These are phyloP conservation scores for Boletellus emodensis DNA, from an alignment of 768 basidiomycete genomes.

Conservation along the genomic window DNA sequence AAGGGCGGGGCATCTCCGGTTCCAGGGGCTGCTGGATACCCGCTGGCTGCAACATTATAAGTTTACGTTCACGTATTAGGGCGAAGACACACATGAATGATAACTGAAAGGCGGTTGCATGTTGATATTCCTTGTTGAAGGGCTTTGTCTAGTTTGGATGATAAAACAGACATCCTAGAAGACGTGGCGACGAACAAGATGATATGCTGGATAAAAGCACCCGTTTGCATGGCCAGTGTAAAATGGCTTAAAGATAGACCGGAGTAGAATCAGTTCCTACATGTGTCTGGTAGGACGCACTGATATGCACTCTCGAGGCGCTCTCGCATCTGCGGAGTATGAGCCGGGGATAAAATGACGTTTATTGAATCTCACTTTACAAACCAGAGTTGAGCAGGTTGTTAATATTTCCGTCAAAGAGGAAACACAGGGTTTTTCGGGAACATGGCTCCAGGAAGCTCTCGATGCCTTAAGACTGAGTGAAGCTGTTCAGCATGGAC, in stretches of 20 bases:
- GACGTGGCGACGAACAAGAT: constrained; percentile 57
- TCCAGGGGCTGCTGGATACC: constrained; percentile 1
- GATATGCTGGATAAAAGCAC: constrained; percentile 69
- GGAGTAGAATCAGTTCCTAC: not conserved
- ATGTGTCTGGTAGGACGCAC: constrained; percentile 34
- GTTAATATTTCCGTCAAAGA: constrained; percentile 35
- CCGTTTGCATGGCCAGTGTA: constrained; percentile 60
- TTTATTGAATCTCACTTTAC: constrained; percentile 38
- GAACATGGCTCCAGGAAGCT: constrained; percentile 62
- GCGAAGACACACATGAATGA: constrained; percentile 31
- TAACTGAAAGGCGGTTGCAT: constrained; percentile 25
- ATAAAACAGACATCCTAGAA: constrained; percentile 50
- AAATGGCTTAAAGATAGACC: constrained; percentile 45
- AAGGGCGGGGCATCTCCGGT: not conserved
- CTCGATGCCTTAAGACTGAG: constrained; percentile 50
- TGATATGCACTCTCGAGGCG: constrained; percentile 49
- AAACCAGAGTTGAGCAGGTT: constrained; percentile 37
- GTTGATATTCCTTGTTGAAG: constrained; percentile 29
- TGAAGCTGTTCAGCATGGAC: not conserved
- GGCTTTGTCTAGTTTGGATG: constrained; percentile 41
- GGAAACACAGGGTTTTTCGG: constrained; percentile 36
- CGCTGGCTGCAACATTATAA: constrained; percentile 18
- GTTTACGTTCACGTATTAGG: not conserved
- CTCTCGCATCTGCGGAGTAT: constrained; percentile 39
- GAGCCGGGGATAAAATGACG: not conserved